Percentiles rank a stretch among this genome's conserved stretches.
These are phyloP conservation scores for Pholiota microspora DNA, from an alignment of 768 basidiomycete species.

Conservation along the genomic window DNA sequence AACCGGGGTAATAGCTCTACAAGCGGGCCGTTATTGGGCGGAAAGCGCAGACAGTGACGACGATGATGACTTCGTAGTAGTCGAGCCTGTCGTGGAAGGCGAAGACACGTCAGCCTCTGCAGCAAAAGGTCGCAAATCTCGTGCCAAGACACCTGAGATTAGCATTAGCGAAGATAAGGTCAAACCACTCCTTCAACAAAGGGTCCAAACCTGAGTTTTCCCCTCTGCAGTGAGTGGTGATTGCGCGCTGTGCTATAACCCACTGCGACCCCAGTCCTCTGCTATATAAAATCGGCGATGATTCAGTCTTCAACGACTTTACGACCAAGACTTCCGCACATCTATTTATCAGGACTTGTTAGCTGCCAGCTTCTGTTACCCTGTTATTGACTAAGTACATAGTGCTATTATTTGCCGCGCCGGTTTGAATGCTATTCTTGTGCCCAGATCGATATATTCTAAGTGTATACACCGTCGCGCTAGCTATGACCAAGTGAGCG, in stretches of 20 bases:
- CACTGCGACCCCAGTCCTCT: background rate
- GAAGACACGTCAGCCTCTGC: constrained; percentile 4
- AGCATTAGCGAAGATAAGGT: constrained; percentile 26
- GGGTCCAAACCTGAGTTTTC: constrained; percentile 21
- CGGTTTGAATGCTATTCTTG: constrained; percentile 4
- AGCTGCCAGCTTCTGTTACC: constrained; percentile 1
- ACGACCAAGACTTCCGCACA: background rate
- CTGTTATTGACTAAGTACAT: constrained; percentile 6
- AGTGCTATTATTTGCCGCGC: constrained; percentile 3
- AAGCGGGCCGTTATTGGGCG: constrained; percentile 84
- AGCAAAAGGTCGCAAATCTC: constrained; percentile 25
- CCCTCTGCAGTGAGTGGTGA: background rate
- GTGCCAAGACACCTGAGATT: constrained; percentile 32
- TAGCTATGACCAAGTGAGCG: background rate
- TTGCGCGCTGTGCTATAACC: background rate
- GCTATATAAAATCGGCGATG: constrained; percentile 1
- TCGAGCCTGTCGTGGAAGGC: constrained; percentile 18
- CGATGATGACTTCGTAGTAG: constrained; percentile 37
- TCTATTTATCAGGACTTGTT: constrained; percentile 2
- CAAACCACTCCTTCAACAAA: constrained; percentile 27
- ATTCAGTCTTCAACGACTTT: background rate
- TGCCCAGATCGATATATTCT: background rate
- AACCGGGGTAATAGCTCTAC: constrained; percentile 81
- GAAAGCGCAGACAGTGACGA: constrained; percentile 68
- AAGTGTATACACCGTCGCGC: background rate